Percentiles rank a stretch among this genome's conserved stretches.
Evolutionary conservation across 1,284 basidiomycete genomes (phyloP).

Genomic region (Ganoderma leucocontextum): DNA sequence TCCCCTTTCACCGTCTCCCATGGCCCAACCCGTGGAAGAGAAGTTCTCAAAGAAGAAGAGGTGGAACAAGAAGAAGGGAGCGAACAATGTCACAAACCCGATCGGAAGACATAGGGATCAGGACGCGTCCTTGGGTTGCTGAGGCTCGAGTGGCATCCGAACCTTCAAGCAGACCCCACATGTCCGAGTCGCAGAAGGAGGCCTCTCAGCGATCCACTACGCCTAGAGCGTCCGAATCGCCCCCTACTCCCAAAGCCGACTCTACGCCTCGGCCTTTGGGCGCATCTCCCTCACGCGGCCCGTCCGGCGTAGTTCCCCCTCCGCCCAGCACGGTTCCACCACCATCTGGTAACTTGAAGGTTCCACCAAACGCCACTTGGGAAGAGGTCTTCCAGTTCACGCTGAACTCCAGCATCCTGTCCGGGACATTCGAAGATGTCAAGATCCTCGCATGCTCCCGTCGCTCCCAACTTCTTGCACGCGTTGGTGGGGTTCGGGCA

Average conservation of each 20-base stretch:
- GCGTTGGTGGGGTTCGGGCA: neutral
- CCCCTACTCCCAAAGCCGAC: neutral
- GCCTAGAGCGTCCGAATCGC: neutral
- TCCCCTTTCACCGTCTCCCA: neutral
- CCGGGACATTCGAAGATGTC: conserved; percentile 20
- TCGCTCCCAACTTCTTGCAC: neutral
- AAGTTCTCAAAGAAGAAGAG: neutral
- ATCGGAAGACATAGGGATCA: neutral
- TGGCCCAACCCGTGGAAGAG: neutral
- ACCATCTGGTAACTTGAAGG: no score
- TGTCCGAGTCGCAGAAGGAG: neutral
- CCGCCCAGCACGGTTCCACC: no score
- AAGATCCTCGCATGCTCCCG: conserved; percentile 13
- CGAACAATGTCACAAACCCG: neutral
- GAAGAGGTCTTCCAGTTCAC: conserved; percentile 21
- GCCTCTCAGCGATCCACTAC: neutral
- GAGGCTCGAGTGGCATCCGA: neutral
- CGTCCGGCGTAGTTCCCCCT: no score
- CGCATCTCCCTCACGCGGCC: no score
- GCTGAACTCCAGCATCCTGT: conserved; percentile 22
- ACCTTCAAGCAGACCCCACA: neutral
- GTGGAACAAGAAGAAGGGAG: neutral
- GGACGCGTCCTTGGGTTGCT: neutral
- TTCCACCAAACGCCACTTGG: conserved; percentile 5
- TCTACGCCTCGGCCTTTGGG: neutral